Evolutionary conservation across 495 filamentous ascomycete genomes (phyloP), one percentile per base, ranked within the genome.

Genomic region (Tuber brumale): DNA sequence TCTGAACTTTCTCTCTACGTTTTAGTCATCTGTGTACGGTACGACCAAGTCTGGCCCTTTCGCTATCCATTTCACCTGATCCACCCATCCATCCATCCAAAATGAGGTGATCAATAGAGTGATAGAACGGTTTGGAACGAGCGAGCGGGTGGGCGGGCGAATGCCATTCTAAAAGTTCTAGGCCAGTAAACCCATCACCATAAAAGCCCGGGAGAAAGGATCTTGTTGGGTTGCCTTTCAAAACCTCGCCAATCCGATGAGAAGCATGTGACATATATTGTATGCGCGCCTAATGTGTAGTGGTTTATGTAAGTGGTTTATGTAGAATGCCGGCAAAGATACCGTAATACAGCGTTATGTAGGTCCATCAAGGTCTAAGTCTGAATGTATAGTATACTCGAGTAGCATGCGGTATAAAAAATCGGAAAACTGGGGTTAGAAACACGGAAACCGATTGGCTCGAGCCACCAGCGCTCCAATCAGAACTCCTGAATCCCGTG

Each of bases 211-310:
- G 14, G 27, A 35, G 27, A 66, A 35, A 66, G 31, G 57, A 19
- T 3, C 57, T 66, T 27, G 27, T 35, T 19, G 12, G 10, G 10
- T 27, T 66, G 27, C 57, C 27, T 8, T 35, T 66, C 18, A 12
- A 12, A 35, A 19, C 57, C 27, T 66, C 27, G 57, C 27, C 1
- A 66, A 35, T 66, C 57, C 4, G 10, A 18, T 66, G 27, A 31
- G 3, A 66, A 66, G 57, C 57, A 66, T 66, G 57, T 66, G 57
- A 66, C 57, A 18, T 66, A 66, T 66, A 35, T 66, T 66, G 57
- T 66, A 66, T 66, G 57, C 57, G 27, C 1, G 57, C 27, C 10
- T 66, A 12, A 27, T 66, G 57, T 66, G 18, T 10, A 37, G 1
- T 37, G 3, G n/a, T n/a, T n/a, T n/a, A n/a, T n/a, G n/a, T n/a